Base-by-base conservation (phyloP, 441 rosid genomes). In the Pelargonium cotyledonis region DNA sequence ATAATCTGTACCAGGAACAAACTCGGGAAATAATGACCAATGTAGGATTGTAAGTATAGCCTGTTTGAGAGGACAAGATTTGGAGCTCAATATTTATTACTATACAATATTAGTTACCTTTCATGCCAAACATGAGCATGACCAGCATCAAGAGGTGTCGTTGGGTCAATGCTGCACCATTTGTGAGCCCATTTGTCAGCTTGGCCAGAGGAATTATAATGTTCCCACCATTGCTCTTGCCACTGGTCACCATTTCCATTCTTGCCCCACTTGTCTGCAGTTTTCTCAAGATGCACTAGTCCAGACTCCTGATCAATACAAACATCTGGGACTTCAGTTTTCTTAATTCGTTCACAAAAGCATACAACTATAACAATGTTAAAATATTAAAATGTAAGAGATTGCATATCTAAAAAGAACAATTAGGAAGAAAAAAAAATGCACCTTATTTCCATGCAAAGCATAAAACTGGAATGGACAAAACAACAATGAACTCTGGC, bases 61-160 rank as follows among this genome's bases (percentile, higher is more conserved):
- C 21, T 53, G 19, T 1, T 53, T 53, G 60, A 15, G 40, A 35
- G 58, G 58, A n/a, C 6, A 53, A 29, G 60, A 5, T 35, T 16
- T 16, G 2, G 14, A 53, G 60, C 21, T 15, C 60, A 53, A 53
- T 4, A 53, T 51, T 51, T n/a, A 14, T 3, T 51, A n/a, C 57
- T 15, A 18, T 38, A 64, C n/a, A 29, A 66, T 21, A 14, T 63
- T 71, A 23, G 14, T 53, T 83, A 93, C 98, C 96, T 94, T 79
- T 94, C 98, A 67, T 94, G 98, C 96, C 98, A 94, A 71, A 89
- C 82, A 80, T 94, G 97, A 77, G 98, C 97, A 79, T 93, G 98
- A 51, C 98, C 98, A 75, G 77, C 89, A 5, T 88, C 93, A 49
- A 91, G 89, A 18, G 73, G 81, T 55, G 89, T 91, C 65, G 82